Percentiles rank a stretch among this genome's conserved stretches.
These are phyloP conservation scores for Sechiopsis laciniata DNA, from an alignment of 306 rosid species.

Conservation along the genomic window DNA sequence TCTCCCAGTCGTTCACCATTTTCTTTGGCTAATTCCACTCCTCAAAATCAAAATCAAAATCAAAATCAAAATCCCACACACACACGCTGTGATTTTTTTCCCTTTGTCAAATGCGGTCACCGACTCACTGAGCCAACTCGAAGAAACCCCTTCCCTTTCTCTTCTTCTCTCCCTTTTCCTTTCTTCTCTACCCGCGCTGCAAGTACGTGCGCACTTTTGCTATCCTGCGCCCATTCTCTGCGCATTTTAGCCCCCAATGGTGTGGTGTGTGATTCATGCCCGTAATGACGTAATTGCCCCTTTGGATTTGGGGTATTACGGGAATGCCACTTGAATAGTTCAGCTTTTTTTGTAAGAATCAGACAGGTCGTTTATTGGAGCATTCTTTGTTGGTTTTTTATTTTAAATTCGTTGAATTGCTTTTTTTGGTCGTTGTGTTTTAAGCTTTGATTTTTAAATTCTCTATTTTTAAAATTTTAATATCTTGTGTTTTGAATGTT, in stretches of 20 bases:
- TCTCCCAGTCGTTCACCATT: constrained; percentile 57
- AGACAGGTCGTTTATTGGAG: constrained; percentile 8
- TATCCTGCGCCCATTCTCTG: constrained; percentile 22
- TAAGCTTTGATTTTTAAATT: no score
- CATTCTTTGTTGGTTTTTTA: background rate
- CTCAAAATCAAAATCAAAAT: no score
- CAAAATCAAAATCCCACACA: no score
- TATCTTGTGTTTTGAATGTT: no score
- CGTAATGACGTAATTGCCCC: background rate
- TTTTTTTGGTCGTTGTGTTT: no score
- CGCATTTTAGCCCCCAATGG: background rate
- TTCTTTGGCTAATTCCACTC: constrained; percentile 45
- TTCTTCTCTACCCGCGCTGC: constrained; percentile 42
- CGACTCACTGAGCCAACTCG: constrained; percentile 37
- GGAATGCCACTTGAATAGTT: background rate
- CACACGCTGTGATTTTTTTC: constrained; percentile 26
- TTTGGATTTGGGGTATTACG: background rate
- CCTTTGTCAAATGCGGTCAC: constrained; percentile 25
- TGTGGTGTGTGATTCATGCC: background rate
- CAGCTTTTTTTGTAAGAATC: constrained; percentile 12
- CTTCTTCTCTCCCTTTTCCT: background rate
- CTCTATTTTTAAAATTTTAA: no score
- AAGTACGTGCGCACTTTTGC: constrained; percentile 43
- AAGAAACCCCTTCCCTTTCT: constrained; percentile 12
- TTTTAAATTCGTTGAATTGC: background rate